Conservation (phyloP, 306 rosid species). For the Calophaca sinica region DNA sequence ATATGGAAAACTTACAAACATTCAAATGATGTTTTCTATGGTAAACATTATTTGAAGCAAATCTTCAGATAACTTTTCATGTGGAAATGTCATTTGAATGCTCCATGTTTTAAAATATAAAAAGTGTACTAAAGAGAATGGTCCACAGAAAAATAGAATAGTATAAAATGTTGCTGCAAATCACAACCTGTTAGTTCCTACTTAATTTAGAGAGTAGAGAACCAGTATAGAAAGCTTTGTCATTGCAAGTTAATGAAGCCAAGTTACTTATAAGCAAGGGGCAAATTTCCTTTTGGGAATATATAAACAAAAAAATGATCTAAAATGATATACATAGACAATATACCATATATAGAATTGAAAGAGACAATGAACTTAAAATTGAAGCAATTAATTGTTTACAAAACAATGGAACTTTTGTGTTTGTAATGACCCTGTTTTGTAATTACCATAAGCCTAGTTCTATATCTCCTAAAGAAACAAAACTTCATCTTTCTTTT, state of each 20-base stretch:
- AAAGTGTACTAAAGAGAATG: no score
- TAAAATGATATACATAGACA: neutral
- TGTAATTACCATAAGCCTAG: slow-evolving; percentile 34
- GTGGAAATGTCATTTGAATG: no score
- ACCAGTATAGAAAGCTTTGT: neutral
- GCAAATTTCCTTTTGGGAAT: slow-evolving; percentile 15
- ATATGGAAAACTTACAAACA: no score
- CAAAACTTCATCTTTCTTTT: slow-evolving; percentile 16
- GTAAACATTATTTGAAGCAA: no score
- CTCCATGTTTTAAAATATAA: no score
- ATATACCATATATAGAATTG: neutral
- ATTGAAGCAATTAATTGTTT: slow-evolving; percentile 40
- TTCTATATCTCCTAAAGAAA: slow-evolving; percentile 28
- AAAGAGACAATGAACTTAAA: slow-evolving; percentile 25
- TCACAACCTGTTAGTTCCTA: neutral
- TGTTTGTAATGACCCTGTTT: slow-evolving; percentile 33
- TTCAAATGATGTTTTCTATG: no score
- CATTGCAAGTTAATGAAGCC: neutral
- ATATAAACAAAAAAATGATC: slow-evolving; percentile 2
- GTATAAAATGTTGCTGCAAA: neutral
- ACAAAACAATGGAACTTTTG: slow-evolving; percentile 33
- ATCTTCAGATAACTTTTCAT: no score
- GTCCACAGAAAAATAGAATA: no score
- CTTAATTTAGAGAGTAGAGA: neutral
- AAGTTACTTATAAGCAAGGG: neutral